These are phyloP conservation scores for Oryza glumipatula DNA, from an alignment of 176 grass and related monocot species.

Conservation along the genomic window DNA sequence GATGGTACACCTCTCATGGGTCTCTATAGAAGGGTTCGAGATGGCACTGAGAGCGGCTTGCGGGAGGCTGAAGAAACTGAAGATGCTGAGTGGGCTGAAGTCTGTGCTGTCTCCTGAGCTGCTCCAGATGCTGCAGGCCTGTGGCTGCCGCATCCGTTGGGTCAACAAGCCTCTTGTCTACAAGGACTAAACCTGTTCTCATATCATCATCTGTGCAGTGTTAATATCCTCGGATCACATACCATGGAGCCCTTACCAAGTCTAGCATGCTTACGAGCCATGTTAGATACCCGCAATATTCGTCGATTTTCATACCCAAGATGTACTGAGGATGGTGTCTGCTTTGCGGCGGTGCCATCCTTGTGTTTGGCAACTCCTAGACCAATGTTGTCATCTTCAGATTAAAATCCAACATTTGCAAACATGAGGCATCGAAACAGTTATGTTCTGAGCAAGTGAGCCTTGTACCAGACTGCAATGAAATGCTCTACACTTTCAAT, in stretches of 20 bases:
- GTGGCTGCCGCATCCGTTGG: slow-evolving; percentile 85
- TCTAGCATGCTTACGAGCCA: background rate
- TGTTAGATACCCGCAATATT: slow-evolving; percentile 36
- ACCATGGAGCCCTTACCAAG: background rate
- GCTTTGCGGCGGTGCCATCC: background rate
- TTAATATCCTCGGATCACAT: background rate
- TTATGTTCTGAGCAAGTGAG: background rate
- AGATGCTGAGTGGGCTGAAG: slow-evolving; percentile 69
- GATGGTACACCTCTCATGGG: slow-evolving; percentile 84
- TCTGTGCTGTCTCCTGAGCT: slow-evolving; percentile 68
- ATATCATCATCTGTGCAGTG: background rate
- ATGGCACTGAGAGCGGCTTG: slow-evolving; percentile 69
- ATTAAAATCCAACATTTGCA: background rate
- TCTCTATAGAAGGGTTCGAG: slow-evolving; percentile 83
- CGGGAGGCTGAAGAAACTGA: slow-evolving; percentile 91
- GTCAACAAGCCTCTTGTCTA: slow-evolving; percentile 85
- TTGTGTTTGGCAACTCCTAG: background rate
- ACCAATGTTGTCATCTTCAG: background rate
- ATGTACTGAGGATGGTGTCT: slow-evolving; percentile 19
- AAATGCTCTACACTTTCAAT: background rate
- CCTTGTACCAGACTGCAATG: background rate
- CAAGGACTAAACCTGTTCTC: slow-evolving; percentile 45
- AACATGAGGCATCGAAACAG: background rate
- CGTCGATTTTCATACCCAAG: background rate
- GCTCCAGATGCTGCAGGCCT: slow-evolving; percentile 67